phyloP scores from a whole-genome alignment of 768 basidiomycete species.

The Boletus vermiculosoides region DNA sequence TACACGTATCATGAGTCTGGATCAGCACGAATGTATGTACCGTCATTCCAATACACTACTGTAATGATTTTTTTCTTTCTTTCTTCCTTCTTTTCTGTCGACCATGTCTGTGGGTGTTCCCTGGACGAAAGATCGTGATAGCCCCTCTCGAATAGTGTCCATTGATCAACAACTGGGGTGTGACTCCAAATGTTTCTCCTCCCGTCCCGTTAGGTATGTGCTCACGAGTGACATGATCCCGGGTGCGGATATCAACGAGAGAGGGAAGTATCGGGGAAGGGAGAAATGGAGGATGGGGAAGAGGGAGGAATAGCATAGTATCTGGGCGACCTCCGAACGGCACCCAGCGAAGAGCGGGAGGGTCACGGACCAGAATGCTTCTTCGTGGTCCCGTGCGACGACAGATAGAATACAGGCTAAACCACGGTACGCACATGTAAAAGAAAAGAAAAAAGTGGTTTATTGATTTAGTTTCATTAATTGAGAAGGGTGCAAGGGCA shows the following conservation, averaged over 20 bases:
- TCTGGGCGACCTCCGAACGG: too few relatives aligned
- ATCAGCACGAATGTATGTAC: conserved; percentile 22
- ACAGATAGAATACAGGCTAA: not conserved
- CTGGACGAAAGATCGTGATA: not conserved
- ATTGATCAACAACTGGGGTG: too few relatives aligned
- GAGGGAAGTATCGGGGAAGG: not conserved
- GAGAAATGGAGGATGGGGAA: too few relatives aligned
- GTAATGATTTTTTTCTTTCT: conserved; percentile 1
- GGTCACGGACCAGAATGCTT: not conserved
- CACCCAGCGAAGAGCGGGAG: too few relatives aligned
- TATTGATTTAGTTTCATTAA: not conserved
- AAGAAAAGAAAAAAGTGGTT: not conserved
- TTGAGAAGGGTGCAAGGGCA: not conserved
- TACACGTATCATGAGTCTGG: conserved; percentile 12
- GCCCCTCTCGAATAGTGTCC: not conserved
- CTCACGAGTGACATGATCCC: not conserved
- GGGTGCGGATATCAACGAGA: not conserved
- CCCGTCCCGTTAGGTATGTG: too few relatives aligned
- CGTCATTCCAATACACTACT: conserved; percentile 5
- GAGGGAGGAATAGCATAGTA: not conserved
- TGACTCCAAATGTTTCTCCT: not conserved
- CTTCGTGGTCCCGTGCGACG: not conserved
- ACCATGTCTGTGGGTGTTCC: not conserved
- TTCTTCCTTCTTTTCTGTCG: not conserved
- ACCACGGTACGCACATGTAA: not conserved